Evolutionary conservation across 2,329 filamentous ascomycete species (phyloP).

Genomic region (Aureobasidium sp.): DNA sequence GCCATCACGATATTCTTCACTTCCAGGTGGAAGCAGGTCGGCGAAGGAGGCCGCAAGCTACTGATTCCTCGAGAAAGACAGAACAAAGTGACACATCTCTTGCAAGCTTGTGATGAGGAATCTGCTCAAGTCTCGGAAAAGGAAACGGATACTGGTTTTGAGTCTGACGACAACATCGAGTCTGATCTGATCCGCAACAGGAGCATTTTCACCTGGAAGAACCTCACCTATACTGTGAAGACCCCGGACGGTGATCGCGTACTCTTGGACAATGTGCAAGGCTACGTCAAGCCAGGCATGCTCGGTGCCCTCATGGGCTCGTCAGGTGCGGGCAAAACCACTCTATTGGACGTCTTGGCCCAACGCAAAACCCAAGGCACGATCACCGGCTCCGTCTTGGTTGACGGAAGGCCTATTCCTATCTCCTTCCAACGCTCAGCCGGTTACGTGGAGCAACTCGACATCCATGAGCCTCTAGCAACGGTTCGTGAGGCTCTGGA

Average conservation of each 20-base stretch:
- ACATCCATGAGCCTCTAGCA: conserved; percentile 51
- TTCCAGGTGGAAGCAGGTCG: background rate
- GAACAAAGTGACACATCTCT: background rate
- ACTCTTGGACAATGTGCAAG: conserved; percentile 39
- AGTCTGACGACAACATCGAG: background rate
- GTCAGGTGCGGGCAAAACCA: conserved; percentile 77
- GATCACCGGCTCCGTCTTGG: conserved; percentile 53
- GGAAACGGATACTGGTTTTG: background rate
- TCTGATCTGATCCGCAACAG: background rate
- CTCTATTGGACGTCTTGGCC: conserved; percentile 68
- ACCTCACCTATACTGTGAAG: conserved; percentile 43
- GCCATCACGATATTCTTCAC: background rate
- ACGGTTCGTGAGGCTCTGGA: conserved; percentile 59
- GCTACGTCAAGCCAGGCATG: conserved; percentile 42
- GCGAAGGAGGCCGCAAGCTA: background rate
- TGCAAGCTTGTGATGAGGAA: background rate
- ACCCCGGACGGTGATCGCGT: conserved; percentile 37
- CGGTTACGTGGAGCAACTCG: conserved; percentile 57
- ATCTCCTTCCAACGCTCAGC: conserved; percentile 56
- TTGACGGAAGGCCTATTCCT: conserved; percentile 48
- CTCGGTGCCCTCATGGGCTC: conserved; percentile 45
- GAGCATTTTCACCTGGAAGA: conserved; percentile 47
- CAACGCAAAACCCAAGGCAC: conserved; percentile 57
- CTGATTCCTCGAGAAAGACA: background rate
- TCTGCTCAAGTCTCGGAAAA: background rate